Evolutionary conservation across 331 rosid species (phyloP).

Genomic region (Rhamnella rubrinervis): DNA sequence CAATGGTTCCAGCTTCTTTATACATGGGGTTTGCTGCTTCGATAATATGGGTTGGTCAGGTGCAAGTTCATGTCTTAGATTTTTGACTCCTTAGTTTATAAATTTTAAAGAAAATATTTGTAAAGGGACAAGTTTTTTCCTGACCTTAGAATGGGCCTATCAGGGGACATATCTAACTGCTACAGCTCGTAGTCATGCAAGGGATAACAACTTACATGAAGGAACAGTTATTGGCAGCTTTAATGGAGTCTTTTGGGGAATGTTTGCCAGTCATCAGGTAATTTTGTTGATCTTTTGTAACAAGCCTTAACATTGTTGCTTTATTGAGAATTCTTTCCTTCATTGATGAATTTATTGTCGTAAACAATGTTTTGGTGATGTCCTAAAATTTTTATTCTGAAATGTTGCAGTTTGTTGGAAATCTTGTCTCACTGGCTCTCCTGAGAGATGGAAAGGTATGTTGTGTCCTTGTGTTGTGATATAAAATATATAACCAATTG

Average conservation of each 20-base stretch:
- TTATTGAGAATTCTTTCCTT: not conserved
- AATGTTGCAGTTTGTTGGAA: constrained; percentile 75
- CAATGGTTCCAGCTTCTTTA: constrained; percentile 84
- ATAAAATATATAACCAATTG: too few relatives aligned
- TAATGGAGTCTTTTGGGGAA: constrained; percentile 91
- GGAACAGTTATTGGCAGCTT: constrained; percentile 82
- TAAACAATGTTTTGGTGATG: not conserved
- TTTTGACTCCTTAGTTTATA: constrained; percentile 24
- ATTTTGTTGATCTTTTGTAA: not conserved
- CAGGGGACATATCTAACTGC: constrained; percentile 94
- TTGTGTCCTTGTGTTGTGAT: constrained; percentile 8
- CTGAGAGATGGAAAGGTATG: constrained; percentile 61
- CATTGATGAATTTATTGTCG: not conserved
- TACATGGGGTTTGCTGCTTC: constrained; percentile 95
- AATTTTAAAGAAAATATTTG: constrained; percentile 6
- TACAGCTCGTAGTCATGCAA: constrained; percentile 71
- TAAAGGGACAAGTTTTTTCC: constrained; percentile 15
- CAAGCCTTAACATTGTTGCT: constrained; percentile 5
- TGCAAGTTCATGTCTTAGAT: constrained; percentile 32
- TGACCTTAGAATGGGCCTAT: constrained; percentile 28
- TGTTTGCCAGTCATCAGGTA: constrained; percentile 83
- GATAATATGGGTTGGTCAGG: constrained; percentile 96
- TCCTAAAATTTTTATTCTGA: not conserved
- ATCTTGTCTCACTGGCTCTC: constrained; percentile 72
- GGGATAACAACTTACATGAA: constrained; percentile 57